A percentile compares a stretch with the other conserved stretches of the same genome.
Conservation (phyloP, 2,329 filamentous ascomycete species). For the Elsinoe batatas region DNA sequence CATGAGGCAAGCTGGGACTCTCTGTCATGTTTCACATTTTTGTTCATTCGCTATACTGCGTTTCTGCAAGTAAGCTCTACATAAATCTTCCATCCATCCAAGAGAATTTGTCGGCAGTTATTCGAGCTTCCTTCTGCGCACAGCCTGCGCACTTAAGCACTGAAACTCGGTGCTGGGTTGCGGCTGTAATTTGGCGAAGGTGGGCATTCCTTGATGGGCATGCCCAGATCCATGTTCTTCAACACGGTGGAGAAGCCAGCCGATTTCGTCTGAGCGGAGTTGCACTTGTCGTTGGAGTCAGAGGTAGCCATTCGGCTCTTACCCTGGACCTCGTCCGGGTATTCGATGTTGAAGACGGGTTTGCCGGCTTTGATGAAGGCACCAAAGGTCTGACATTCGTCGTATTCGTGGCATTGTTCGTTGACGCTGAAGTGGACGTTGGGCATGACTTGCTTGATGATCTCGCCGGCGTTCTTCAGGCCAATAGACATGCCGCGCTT, state of each 20-base stretch:
- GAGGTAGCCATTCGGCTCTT: background rate
- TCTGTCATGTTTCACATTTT: no score
- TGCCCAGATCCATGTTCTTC: conserved; percentile 54
- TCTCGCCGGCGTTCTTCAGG: conserved; percentile 57
- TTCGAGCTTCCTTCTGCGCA: no score
- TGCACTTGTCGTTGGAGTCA: conserved; percentile 29
- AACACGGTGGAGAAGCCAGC: conserved; percentile 51
- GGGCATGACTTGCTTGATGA: conserved; percentile 44
- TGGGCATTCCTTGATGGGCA: conserved; percentile 38
- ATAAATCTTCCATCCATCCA: no score
- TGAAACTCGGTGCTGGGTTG: background rate
- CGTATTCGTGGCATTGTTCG: conserved; percentile 55
- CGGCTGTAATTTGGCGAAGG: background rate
- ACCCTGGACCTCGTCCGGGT: conserved; percentile 37
- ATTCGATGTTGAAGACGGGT: conserved; percentile 66
- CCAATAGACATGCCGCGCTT: conserved; percentile 50
- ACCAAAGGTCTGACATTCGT: conserved; percentile 50
- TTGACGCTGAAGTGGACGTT: conserved; percentile 58
- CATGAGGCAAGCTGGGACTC: no score
- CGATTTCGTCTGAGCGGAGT: conserved; percentile 29
- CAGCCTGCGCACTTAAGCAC: background rate
- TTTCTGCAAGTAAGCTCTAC: no score
- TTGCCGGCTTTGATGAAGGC: conserved; percentile 52
- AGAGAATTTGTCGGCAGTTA: no score
- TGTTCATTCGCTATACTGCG: no score